Conservation (phyloP, 164 flowering plant species). For the Chloranthus sessilifolius region DNA sequence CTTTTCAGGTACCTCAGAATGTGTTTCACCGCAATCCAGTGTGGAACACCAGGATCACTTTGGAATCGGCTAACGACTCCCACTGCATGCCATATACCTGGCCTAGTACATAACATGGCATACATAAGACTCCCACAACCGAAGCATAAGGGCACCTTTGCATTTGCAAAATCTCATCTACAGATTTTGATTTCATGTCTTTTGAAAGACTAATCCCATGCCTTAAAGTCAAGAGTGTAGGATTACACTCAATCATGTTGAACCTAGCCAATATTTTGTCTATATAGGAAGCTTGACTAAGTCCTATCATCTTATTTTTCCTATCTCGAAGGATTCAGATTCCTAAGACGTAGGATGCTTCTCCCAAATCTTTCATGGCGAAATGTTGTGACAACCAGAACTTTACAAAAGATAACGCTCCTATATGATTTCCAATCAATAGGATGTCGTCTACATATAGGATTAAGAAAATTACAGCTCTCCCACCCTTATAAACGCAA, state of each 20-base stretch:
- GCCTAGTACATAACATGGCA: neutral
- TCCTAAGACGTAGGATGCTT: neutral
- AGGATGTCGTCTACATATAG: neutral
- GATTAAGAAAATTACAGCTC: neutral
- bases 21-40: neutral
- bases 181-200: neutral
- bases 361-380: neutral
- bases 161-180: neutral
- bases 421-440: neutral
- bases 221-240: neutral
- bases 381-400: neutral
- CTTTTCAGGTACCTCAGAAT: neutral
- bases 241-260: neutral
- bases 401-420: neutral
- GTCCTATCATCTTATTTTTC: neutral
- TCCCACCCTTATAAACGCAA: neutral
- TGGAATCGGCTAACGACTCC: no score
- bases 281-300: neutral
- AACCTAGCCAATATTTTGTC: neutral
- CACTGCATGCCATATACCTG: neutral
- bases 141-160: neutral
- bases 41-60: neutral
- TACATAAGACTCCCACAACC: neutral
- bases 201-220: neutral
- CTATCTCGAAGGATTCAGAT: neutral